A percentile compares a stretch with the other conserved stretches of the same genome.
Conservation (phyloP, 208 protist genomes). For the Crithidia brevicula region DNA sequence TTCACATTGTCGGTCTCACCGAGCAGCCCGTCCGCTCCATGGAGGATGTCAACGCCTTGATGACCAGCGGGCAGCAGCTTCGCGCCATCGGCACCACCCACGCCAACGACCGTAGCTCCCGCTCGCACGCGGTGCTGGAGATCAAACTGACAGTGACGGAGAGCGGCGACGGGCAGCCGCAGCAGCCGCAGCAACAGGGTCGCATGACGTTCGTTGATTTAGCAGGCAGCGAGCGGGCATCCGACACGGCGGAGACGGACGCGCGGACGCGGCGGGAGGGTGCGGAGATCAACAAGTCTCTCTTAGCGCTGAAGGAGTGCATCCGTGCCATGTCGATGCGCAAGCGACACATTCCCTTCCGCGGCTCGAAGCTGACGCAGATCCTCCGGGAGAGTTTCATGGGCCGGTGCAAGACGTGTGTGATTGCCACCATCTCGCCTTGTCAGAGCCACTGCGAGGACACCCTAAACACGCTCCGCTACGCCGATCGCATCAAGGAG, state of each 20-base stretch:
- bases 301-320: constrained; percentile 98
- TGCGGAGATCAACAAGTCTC: constrained; percentile 98
- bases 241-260: constrained; percentile 92
- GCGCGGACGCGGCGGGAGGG: constrained; percentile 91
- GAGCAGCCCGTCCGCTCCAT: constrained; percentile 72
- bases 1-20: constrained; percentile 92
- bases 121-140: constrained; percentile 86
- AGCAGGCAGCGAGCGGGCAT: constrained; percentile 97
- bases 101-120: constrained; percentile 85
- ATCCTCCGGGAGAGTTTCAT: constrained; percentile 95
- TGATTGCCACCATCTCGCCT: constrained; percentile 95
- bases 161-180: constrained; percentile 13
- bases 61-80: constrained; percentile 78
- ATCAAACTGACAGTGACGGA: constrained; percentile 61
- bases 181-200: constrained; percentile 43
- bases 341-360: constrained; percentile 95
- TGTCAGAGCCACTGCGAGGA: constrained; percentile 91
- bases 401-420: constrained; percentile 91
- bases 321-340: constrained; percentile 95
- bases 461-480: constrained; percentile 97
- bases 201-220: constrained; percentile 98
- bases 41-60: constrained; percentile 76
- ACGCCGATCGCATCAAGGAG: constrained; percentile 95
- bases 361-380: constrained; percentile 96
- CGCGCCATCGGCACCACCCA: constrained; percentile 84